Base-by-base conservation (phyloP, 352 stramenopile genomes). In the Peronosclerospora sorghi region DNA sequence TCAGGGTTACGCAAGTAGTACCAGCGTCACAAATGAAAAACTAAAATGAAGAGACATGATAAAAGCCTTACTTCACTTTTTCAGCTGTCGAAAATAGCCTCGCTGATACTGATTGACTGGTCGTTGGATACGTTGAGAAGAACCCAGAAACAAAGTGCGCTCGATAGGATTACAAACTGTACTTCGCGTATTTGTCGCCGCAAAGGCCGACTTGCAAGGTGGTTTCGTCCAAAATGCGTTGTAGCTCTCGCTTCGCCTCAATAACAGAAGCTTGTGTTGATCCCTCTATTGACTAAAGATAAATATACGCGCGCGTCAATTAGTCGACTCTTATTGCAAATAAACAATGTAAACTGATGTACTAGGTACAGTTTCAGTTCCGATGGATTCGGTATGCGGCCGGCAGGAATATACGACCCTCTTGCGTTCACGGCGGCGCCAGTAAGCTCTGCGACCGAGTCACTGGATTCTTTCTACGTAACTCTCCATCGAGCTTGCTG, bases 321-420 rank as follows among this genome's bases (percentile, higher is more conserved):
- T 26, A 26, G 21, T 26, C 6, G 21, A 26, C 56, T 32, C 17
- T 7, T 23, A 15, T 23, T 7, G 5, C 38, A 35, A 1, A 38
- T 28, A 9, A 35, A 18, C 23, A 48, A 8, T 19, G 47, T 26
- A 38, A 0, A 15, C 5, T 27, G 27, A 73, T 66, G 47, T 77
- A 94, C 70, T 61, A 97, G 56, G 46, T 95, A 92, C 9, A 96
- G 57, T 47, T 90, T 91, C 23, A 76, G 69, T 56, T 96, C 81
- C 23, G 80, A 85, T 3, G 74, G 62, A 34, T 86, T 82, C 6
- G 86, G 72, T 32, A 86, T 91, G 28, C 78, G 84, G 6, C 87
- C 87, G 7, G 83, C 68, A 36, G 85, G 72, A 14, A 95, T 66
- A 46, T 79, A 96, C 8, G 76, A 88, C n/a, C 89, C 89, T 58